phyloP scores from a whole-genome alignment of 768 basidiomycete genomes.

The Butyriboletus loyo region DNA sequence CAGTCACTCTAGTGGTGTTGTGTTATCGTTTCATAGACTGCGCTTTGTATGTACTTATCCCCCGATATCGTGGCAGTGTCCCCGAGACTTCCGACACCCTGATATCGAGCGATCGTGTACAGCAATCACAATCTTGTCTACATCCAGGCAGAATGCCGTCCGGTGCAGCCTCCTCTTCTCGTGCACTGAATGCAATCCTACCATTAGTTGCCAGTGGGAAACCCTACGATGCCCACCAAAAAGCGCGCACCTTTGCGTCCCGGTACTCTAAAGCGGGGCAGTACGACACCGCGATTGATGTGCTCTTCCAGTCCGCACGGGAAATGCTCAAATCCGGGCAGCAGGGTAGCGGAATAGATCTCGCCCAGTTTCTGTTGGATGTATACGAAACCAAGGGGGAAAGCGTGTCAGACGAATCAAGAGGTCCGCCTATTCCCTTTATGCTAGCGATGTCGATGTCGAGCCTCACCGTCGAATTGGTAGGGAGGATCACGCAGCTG shows the following conservation, averaged over 20 bases:
- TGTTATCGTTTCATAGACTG: neutral
- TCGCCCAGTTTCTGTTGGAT: constrained; percentile 75
- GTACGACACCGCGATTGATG: constrained; percentile 84
- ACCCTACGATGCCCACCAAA: constrained; percentile 91
- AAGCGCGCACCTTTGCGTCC: constrained; percentile 92
- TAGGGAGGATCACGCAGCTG: constrained; percentile 87
- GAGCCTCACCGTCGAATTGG: neutral
- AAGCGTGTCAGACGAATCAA: constrained; percentile 67
- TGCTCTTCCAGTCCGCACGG: constrained; percentile 86
- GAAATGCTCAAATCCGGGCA: constrained; percentile 88
- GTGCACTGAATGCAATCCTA: constrained; percentile 72
- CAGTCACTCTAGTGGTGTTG: neutral
- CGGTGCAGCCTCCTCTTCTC: constrained; percentile 44
- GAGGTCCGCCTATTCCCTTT: constrained; percentile 63
- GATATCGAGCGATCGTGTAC: neutral
- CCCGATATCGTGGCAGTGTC: constrained; percentile 1
- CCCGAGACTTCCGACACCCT: constrained; percentile 25
- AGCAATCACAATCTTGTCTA: neutral
- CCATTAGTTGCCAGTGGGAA: constrained; percentile 71
- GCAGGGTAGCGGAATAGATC: constrained; percentile 86
- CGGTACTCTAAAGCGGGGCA: constrained; percentile 80
- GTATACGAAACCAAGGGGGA: constrained; percentile 79
- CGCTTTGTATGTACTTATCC: neutral
- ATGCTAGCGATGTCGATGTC: too few species aligned
- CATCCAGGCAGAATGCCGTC: constrained; percentile 23